phyloP scores from a whole-genome alignment of 1,139 yeast species.

The Yueomyces sp. region DNA sequence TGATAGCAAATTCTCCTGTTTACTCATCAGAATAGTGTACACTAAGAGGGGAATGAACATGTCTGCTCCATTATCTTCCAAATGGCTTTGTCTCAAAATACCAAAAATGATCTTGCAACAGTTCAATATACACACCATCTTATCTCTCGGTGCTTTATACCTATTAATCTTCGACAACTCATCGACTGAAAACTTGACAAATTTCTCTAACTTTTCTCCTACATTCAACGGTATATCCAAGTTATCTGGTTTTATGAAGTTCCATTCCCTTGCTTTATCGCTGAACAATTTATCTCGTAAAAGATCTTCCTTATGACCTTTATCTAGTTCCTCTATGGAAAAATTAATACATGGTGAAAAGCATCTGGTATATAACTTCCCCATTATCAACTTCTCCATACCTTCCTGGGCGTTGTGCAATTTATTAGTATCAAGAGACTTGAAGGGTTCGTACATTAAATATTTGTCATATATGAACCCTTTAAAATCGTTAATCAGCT shows the following conservation, averaged over 20 bases:
- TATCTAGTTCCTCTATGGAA: slow-evolving; percentile 27
- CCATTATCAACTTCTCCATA: slow-evolving; percentile 84
- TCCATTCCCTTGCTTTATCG: slow-evolving; percentile 48
- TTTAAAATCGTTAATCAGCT: slow-evolving; percentile 64
- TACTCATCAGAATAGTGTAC: slow-evolving; percentile 61
- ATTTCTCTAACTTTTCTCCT: slow-evolving; percentile 37
- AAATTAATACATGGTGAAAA: slow-evolving; percentile 64
- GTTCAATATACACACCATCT: slow-evolving; percentile 79
- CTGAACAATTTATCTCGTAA: slow-evolving; percentile 45
- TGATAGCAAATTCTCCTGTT: slow-evolving; percentile 51
- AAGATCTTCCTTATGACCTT: slow-evolving; percentile 49
- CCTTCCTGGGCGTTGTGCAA: slow-evolving; percentile 79
- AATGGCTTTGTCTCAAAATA: slow-evolving; percentile 50
- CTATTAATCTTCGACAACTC: slow-evolving; percentile 68
- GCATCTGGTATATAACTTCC: slow-evolving; percentile 62
- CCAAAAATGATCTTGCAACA: slow-evolving; percentile 90
- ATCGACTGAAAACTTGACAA: slow-evolving; percentile 55
- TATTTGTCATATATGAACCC: slow-evolving; percentile 58
- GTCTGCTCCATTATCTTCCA: slow-evolving; percentile 78
- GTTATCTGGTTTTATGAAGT: slow-evolving; percentile 70
- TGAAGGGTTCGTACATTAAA: slow-evolving; percentile 59
- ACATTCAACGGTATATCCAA: slow-evolving; percentile 51
- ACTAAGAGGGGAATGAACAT: slow-evolving; percentile 80
- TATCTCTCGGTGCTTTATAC: slow-evolving; percentile 89
- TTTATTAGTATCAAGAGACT: slow-evolving; percentile 45